phyloP scores from a whole-genome alignment of 441 rosid species.

The Populus hybrid region DNA sequence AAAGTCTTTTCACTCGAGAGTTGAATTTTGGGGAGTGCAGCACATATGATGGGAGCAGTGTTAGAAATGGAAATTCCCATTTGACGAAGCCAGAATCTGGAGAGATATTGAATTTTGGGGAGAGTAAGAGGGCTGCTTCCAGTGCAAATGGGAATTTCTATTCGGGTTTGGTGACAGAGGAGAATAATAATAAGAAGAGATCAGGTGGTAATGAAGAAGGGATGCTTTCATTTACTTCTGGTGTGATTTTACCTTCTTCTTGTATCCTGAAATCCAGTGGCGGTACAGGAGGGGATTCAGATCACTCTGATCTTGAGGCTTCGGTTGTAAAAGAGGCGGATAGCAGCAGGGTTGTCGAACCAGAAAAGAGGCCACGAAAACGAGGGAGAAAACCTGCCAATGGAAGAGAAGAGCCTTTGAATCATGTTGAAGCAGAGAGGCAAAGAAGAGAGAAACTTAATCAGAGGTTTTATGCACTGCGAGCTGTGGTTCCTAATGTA shows the following conservation, averaged over 20 bases:
- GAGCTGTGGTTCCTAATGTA: conserved; percentile 96
- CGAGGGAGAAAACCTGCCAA: conserved; percentile 95
- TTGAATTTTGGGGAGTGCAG: conserved; percentile 66
- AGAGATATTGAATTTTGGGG: conserved; percentile 62
- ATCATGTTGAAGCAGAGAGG: conserved; percentile 98
- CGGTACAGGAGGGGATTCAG: conserved; percentile 65
- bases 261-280: conserved; percentile 52
- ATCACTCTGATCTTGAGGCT: conserved; percentile 90
- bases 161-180: conserved; percentile 31
- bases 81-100: conserved; percentile 68
- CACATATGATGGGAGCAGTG: conserved; percentile 36
- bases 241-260: conserved; percentile 57
- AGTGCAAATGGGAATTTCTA: conserved; percentile 41
- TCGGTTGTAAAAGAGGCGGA: conserved; percentile 77
- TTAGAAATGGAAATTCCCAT: conserved; percentile 42
- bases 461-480: conserved; percentile 81
- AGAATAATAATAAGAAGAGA: conserved; percentile 46
- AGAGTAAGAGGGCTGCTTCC: conserved; percentile 49
- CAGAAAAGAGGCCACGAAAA: conserved; percentile 88
- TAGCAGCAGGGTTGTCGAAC: conserved; percentile 57
- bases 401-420: conserved; percentile 94
- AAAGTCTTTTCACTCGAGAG: conserved; percentile 38
- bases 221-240: conserved; percentile 72
- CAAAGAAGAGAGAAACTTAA: conserved; percentile 98
- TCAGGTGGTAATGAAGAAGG: conserved; percentile 64